Conservation (phyloP, 805 yeast species). For the Yarrowia divulgata region DNA sequence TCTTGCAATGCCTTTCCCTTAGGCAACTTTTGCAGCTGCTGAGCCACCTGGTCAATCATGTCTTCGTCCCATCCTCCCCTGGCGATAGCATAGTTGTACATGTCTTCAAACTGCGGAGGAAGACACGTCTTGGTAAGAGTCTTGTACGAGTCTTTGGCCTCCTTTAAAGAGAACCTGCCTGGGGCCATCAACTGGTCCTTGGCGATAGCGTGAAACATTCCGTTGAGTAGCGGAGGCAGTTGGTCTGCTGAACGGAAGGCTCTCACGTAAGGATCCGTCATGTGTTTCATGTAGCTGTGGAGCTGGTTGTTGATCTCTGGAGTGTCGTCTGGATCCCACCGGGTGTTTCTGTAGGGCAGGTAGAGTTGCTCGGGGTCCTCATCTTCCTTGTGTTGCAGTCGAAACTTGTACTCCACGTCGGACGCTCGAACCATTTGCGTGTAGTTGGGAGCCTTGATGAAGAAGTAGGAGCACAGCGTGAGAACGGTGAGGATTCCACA, state of each 20-base stretch:
- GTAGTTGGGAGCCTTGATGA: slow-evolving; percentile 14
- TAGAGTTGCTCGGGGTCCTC: slow-evolving; percentile 5
- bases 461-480: slow-evolving; percentile 15
- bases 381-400: not conserved
- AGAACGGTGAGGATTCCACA: slow-evolving; percentile 13
- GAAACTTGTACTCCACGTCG: slow-evolving; percentile 8
- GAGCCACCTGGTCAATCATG: not conserved
- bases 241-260: not conserved
- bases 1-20: not conserved
- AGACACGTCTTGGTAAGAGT: not conserved
- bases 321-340: slow-evolving; percentile 24
- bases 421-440: not conserved
- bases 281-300: not conserved
- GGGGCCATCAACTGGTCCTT: slow-evolving; percentile 7
- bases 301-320: slow-evolving; percentile 1
- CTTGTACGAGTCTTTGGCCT: slow-evolving; percentile 2
- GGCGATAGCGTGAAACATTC: slow-evolving; percentile 11
- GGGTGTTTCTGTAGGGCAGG: slow-evolving; percentile 15
- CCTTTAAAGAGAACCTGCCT: not conserved
- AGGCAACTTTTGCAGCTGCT: slow-evolving; percentile 8
- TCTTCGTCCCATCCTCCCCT: slow-evolving; percentile 2
- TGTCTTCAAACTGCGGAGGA: slow-evolving; percentile 10
- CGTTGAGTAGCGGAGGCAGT: slow-evolving; percentile 5
- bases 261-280: slow-evolving; percentile 8
- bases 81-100: slow-evolving; percentile 1